Evolutionary conservation across 257 asterid species (phyloP).

Genomic region (Petunia secreta): DNA sequence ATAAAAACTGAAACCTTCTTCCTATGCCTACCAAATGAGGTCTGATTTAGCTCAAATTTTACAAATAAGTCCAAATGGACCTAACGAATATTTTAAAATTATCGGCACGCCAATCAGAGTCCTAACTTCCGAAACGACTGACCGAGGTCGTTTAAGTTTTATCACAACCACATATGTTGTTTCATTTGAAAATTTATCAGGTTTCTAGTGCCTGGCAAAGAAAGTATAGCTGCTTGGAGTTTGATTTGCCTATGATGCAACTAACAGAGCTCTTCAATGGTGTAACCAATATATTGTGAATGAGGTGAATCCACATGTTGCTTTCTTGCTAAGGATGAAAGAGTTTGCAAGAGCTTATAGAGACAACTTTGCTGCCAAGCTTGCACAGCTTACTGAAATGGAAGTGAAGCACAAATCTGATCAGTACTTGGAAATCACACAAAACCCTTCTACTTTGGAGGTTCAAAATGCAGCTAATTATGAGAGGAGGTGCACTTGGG

Average conservation of each 20-base stretch:
- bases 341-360: conserved; percentile 83
- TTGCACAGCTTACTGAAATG: conserved; percentile 83
- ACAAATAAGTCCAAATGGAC: too few species aligned
- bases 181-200: conserved; percentile 78
- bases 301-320: conserved; percentile 94
- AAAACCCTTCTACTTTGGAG: conserved; percentile 77
- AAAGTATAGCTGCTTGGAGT: conserved; percentile 97
- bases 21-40: too few species aligned
- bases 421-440: conserved; percentile 77
- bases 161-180: conserved; percentile 96
- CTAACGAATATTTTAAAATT: too few species aligned
- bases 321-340: conserved; percentile 80
- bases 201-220: conserved; percentile 66
- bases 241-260: conserved; percentile 94
- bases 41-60: too few species aligned
- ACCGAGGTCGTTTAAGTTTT: too few species aligned
- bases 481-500: conserved; percentile 92
- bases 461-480: conserved; percentile 83
- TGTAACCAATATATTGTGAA: conserved; percentile 90
- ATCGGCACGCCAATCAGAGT: too few species aligned
- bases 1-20: too few species aligned
- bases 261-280: conserved; percentile 93
- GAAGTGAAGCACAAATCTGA: conserved; percentile 92
- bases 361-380: conserved; percentile 96
- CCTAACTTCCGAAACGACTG: too few species aligned